Percentiles rank a stretch among this genome's conserved stretches.
phyloP scores from a whole-genome alignment of 495 filamentous ascomycete species.

The Chaetomium fimeti region DNA sequence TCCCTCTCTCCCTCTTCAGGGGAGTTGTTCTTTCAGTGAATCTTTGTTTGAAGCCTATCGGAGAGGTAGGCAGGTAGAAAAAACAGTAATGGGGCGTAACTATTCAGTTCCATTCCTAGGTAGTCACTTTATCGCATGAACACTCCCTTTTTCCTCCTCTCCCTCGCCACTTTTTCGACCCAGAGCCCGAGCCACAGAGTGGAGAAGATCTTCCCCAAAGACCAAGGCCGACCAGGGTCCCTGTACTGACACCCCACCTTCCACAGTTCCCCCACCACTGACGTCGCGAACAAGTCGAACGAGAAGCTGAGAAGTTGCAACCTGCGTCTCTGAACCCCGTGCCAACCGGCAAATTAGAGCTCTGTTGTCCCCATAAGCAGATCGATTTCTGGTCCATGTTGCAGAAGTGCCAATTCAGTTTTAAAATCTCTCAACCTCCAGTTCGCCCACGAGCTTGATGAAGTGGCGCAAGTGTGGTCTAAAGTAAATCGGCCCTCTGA shows the following conservation, averaged over 20 bases:
- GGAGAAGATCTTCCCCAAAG: not conserved
- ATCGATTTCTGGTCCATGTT: not conserved
- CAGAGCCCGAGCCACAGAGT: too few species aligned
- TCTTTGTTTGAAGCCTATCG: too few species aligned
- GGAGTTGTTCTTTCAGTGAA: too few species aligned
- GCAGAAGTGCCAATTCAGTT: not conserved
- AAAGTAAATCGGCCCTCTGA: constrained; percentile 4
- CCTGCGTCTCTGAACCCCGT: not conserved
- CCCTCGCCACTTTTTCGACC: too few species aligned
- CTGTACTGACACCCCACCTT: constrained; percentile 19
- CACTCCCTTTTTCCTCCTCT: too few species aligned
- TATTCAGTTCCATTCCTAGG: too few species aligned
- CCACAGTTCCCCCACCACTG: constrained; percentile 22
- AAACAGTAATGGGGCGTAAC: too few species aligned
- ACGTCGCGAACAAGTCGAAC: constrained; percentile 17
- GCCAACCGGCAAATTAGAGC: not conserved
- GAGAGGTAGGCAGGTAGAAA: too few species aligned
- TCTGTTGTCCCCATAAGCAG: not conserved
- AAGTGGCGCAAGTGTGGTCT: constrained; percentile 10
- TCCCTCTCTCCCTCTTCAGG: too few species aligned
- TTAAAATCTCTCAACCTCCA: not conserved
- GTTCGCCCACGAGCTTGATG: not conserved
- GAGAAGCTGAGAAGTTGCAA: not conserved
- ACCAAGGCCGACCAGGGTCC: not conserved
- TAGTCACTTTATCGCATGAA: too few species aligned